Evolutionary conservation across 2,329 filamentous ascomycete species (phyloP), one percentile per base, ranked within the genome.

Genomic region (Ascochyta clinopodiicola): DNA sequence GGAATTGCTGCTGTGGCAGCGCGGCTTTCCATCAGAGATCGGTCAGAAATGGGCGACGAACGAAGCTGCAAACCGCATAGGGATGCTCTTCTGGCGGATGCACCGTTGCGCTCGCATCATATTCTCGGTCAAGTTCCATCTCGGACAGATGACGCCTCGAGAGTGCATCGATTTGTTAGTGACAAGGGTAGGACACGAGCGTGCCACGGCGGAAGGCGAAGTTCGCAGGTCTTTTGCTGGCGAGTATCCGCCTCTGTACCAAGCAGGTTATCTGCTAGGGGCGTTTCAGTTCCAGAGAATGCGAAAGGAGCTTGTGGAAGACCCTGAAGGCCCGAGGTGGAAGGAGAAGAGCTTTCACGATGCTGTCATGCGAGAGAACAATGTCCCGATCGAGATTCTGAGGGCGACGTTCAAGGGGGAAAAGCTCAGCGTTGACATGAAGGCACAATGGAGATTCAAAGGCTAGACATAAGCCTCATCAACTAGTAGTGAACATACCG

Each of bases 61-160:
- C 4, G 76, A 77, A 0, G 76, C 84, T 0, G 80, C 83, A 55
- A 81, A 86, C 58, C 77, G 78, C 35, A 78, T 87, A 21, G 84
- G 84, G 0, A 83, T 85, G 59, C 70, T 87, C 7, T 87, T 86
- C 67, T 87, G 84, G 84, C 78, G 83, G 13, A 85, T 87, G 80
- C 84, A 87, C 66, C 81, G 85, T 25, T 86, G 84, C 61, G 81
- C 81, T 6, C 80, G 85, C 34, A 86, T 86, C 60, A 72, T 83
- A 12, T 86, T 87, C 69, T 84, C 82, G 0, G 67, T 87, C 1
- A 80, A 79, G 35, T 87, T 86, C 55, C 84, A 87, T 63, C 77
- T 87, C 0, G 83, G 82, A 1, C 67, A 80, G 57, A 80, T 85
- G 77, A 78, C 73, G 9, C 78, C 84, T 1, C 75, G 78, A 54